These are phyloP conservation scores for Sclerotinia trifoliorum DNA, from an alignment of 2,329 filamentous ascomycete species.

Conservation along the genomic window DNA sequence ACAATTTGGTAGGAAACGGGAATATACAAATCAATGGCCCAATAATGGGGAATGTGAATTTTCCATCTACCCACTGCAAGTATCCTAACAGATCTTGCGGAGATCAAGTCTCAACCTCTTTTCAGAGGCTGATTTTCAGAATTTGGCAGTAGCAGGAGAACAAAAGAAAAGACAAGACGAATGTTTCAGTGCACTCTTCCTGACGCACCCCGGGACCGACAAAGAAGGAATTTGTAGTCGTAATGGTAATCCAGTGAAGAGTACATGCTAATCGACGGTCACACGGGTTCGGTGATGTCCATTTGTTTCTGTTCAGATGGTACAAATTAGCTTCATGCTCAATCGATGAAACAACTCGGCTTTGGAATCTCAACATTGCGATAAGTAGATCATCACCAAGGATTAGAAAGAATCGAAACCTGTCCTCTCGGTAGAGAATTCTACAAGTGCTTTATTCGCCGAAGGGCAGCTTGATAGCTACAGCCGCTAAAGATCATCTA, in stretches of 20 bases:
- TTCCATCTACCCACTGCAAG: neutral
- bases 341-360: neutral
- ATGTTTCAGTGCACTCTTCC: neutral
- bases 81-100: neutral
- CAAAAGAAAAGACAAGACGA: neutral
- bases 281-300: neutral
- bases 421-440: neutral
- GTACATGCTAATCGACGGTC: neutral
- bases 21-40: neutral
- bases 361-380: constrained; percentile 1
- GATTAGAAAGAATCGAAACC: neutral
- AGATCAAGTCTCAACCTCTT: neutral
- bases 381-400: neutral
- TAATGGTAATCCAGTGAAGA: neutral
- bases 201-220: neutral
- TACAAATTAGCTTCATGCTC: neutral
- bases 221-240: neutral
- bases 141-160: neutral
- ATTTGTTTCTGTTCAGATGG: neutral
- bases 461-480: neutral
- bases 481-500: too few species aligned
- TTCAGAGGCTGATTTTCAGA: neutral
- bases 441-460: neutral
- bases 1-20: neutral
- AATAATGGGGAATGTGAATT: neutral